Percentiles rank a stretch among this genome's conserved stretches.
Conservation (phyloP, 1,284 basidiomycete genomes). For the Wallemia mellicola region DNA sequence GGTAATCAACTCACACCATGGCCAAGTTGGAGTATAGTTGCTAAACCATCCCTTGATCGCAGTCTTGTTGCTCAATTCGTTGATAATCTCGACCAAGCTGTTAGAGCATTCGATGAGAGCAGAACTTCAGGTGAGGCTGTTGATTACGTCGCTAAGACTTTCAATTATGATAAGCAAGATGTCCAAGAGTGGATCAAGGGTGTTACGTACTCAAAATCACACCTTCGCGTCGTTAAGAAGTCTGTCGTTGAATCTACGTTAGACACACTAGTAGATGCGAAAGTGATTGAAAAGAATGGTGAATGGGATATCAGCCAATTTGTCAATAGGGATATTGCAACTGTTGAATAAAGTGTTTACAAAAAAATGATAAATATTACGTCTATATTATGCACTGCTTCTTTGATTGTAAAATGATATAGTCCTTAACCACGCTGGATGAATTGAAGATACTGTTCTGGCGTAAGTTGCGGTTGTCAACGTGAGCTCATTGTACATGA, state of each 20-base stretch:
- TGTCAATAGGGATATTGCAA: slow-evolving; percentile 26
- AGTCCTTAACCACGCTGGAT: slow-evolving; percentile 25
- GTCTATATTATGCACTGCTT: neutral
- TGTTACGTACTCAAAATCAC: slow-evolving; percentile 36
- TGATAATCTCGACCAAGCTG: slow-evolving; percentile 28
- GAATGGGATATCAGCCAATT: slow-evolving; percentile 31
- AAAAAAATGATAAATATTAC: slow-evolving; percentile 2
- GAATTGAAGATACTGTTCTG: slow-evolving; percentile 49
- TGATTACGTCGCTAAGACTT: slow-evolving; percentile 41
- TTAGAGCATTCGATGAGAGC: slow-evolving; percentile 33
- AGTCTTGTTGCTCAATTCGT: slow-evolving; percentile 36
- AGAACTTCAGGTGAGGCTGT: slow-evolving; percentile 31
- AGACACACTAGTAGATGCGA: slow-evolving; percentile 38
- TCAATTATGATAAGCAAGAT: slow-evolving; percentile 37
- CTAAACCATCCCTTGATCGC: slow-evolving; percentile 29
- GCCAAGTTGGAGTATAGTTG: slow-evolving; percentile 84
- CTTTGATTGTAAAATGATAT: neutral
- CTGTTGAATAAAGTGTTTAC: slow-evolving; percentile 14
- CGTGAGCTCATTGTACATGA: slow-evolving; percentile 72
- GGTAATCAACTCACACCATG: slow-evolving; percentile 72
- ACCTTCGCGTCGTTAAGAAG: slow-evolving; percentile 28
- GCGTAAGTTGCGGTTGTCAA: slow-evolving; percentile 63
- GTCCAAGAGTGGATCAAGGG: slow-evolving; percentile 46
- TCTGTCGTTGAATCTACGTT: slow-evolving; percentile 38
- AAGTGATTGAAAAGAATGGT: slow-evolving; percentile 31